Evolutionary conservation across 768 basidiomycete genomes (phyloP), one percentile per base, ranked within the genome.

Genomic region (Podaxis sp.): DNA sequence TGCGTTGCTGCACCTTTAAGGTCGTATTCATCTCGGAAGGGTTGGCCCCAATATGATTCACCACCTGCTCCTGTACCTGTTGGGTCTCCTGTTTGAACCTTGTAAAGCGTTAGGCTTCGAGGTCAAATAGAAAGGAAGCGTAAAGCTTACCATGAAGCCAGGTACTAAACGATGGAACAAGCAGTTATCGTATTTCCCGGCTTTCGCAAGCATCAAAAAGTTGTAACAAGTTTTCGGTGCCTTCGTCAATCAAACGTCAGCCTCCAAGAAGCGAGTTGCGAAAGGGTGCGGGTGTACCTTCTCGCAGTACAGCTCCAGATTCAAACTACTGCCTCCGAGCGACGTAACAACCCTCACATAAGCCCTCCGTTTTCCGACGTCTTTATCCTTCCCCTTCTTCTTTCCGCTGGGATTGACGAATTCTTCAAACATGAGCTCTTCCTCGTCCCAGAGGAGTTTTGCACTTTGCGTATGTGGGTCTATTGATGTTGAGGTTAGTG

Each of bases 201-300:
- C 81, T 64, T 87, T 85, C 0, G 97, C 96, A 7, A 99, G 84
- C 89, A 93, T 93, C 29, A 99, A 76, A 74, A 98, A 99, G 73
- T 99, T 99, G 74, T 99, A 99, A 68, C 96, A 98, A 1, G 97
- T 98, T 76, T 97, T 96, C 0, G 97, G 97, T 9, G 96, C 97
- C 93, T 95, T 7, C 49, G 24, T 5, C 43, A 15, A 25, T 43
- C 25, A 27, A 37, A 43, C 17, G 24, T 36, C 13, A 29, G 40
- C 22, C 4, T 49, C 2, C 15, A 5, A 29, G 5, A 27, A 33
- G 15, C 27, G 40, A 2, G 38, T 4, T 19, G 12, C 19, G 2
- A 19, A 1, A 8, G 17, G 8, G 54, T 5, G n/a, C 40, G 15
- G 2, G 59, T 71, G 25, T 24, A 90, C 93, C 79, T 94, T 94